Base-by-base conservation (phyloP, 73 alveolate genomes). In the Paramecium tetraurelia region DNA sequence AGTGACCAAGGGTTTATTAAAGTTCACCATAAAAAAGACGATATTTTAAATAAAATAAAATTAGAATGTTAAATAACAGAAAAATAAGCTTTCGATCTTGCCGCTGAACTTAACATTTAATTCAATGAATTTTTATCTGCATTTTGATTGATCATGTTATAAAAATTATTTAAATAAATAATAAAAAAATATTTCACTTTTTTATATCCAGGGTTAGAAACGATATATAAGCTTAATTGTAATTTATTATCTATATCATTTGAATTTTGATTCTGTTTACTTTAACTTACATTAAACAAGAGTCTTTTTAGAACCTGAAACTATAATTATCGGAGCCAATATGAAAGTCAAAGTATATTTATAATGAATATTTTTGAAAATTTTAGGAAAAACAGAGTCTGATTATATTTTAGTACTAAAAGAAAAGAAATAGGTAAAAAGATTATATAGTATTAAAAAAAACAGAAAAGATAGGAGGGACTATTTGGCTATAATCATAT, bases 61-160 rank as follows among this genome's bases (percentile, higher is more conserved):
- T 72, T 72, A 2, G 90, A 80, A 80, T 80, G 90, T 41, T 22
- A 22, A 48, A 80, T 80, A 40, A 80, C 90, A 0, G 90, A 80
- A 48, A 80, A 80, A 35, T 48, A 80, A 24, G 90, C 76, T 9
- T 80, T 22, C 24, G 46, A 80, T 38, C 46, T 80, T 20, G 90
- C 90, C 16, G 27, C 48, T 20, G 33, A 24, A n/a, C 24, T 80
- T 16, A 48, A 48, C 31, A 44, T 80, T 5, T 41, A 41, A 22
- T 80, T 80, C 20, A 31, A 80, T 80, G 90, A 80, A 4, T 80
- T 80, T 48, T 80, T 80, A 35, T 75, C 69, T 53, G 69, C 31
- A 53, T 53, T 53, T 53, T 53, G 69, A 53, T 53, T 14, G 21
- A 14, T 48, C 59, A 48, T 48, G 18, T 14, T 48, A 14, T 48